Evolutionary conservation across 2,329 filamentous ascomycete genomes (phyloP).

Genomic region (Aspergillus felis): DNA sequence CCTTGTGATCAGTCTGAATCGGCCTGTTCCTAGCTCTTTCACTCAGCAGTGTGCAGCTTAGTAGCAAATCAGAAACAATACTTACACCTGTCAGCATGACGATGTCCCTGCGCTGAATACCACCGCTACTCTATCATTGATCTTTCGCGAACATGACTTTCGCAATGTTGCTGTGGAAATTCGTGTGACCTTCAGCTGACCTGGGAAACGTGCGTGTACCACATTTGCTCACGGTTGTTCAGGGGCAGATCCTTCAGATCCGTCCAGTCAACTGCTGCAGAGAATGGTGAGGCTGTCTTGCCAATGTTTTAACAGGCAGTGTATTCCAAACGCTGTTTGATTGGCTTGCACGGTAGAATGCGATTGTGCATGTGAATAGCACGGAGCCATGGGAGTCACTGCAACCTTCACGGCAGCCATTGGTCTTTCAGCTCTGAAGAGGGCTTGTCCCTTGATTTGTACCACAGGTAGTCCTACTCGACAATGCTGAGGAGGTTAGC

Average conservation of each 20-base stretch:
- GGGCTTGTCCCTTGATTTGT: not conserved
- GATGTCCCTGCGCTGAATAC: not conserved
- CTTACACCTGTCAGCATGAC: not conserved
- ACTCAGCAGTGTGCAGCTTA: too few species aligned
- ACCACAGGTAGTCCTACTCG: not conserved
- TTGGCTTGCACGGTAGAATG: constrained; percentile 3
- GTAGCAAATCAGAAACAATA: too few species aligned
- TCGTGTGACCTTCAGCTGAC: constrained; percentile 15
- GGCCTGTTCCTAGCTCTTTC: too few species aligned
- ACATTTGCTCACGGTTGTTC: constrained; percentile 11
- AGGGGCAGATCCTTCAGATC: constrained; percentile 8
- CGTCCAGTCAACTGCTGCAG: not conserved
- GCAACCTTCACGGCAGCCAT: constrained; percentile 5
- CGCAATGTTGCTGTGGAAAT: constrained; percentile 1
- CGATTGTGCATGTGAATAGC: constrained; percentile 11
- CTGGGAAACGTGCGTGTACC: constrained; percentile 10
- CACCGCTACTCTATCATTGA: not conserved
- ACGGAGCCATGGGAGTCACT: not conserved
- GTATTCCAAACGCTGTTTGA: constrained; percentile 3
- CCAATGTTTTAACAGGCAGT: constrained; percentile 3
- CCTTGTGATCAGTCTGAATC: too few species aligned
- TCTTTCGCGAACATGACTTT: not conserved
- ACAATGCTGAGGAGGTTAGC: not conserved
- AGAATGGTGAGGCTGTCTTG: constrained; percentile 14
- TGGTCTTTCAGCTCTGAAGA: not conserved